These are phyloP conservation scores for Citrus sp. DNA, from an alignment of 345 rosid genomes.

Conservation along the genomic window DNA sequence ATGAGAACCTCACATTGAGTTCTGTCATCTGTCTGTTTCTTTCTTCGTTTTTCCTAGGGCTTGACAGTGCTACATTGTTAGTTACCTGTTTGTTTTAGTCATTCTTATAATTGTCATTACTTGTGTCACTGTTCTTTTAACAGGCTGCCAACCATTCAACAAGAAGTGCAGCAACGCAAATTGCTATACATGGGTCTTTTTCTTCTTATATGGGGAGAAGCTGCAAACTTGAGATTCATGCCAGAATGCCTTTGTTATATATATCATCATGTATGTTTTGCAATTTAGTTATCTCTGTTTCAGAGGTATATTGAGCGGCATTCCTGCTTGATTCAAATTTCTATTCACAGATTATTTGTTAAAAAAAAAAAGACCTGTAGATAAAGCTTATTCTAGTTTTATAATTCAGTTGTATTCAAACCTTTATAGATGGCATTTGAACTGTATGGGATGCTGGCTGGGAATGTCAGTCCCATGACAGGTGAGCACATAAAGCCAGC, in stretches of 20 bases:
- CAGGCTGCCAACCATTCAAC: conserved; percentile 99
- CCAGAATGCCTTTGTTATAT: conserved; percentile 99
- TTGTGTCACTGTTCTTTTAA: not conserved
- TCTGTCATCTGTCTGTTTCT: not conserved
- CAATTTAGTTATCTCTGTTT: conserved; percentile 1
- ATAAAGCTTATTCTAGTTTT: not conserved
- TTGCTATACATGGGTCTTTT: conserved; percentile 91
- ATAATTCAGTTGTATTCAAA: not conserved
- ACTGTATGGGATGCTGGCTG: conserved; percentile 65
- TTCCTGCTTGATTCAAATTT: not conserved
- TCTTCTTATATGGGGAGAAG: conserved; percentile 99
- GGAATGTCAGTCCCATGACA: conserved; percentile 58
- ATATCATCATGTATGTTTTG: conserved; percentile 89
- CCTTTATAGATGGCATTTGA: conserved; percentile 31
- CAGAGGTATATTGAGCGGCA: not conserved
- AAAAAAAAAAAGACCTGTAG: not conserved
- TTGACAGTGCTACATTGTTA: not conserved
- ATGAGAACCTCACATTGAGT: not conserved
- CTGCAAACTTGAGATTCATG: conserved; percentile 98
- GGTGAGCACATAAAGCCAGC: conserved; percentile 66
- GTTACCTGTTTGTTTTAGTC: not conserved
- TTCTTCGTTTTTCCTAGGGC: not conserved
- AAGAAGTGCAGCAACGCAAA: conserved; percentile 98
- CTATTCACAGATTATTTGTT: not conserved
- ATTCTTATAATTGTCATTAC: not conserved